phyloP scores from a whole-genome alignment of 177 flowering plant species.

The Vitis hybrid region DNA sequence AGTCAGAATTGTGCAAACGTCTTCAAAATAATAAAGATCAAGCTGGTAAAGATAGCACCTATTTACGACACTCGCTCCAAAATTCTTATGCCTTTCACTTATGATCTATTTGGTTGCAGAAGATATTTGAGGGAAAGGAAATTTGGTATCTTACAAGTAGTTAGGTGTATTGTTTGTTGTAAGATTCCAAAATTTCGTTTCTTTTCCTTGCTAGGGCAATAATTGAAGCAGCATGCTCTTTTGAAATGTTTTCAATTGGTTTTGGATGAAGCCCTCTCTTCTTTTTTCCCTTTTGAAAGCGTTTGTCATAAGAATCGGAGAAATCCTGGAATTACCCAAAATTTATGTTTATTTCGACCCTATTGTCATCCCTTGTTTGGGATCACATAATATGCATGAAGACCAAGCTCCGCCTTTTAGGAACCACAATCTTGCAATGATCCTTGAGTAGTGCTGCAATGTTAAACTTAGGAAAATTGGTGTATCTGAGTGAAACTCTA shows the following conservation, averaged over 20 bases:
- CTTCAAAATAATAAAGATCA: slow-evolving; percentile 64
- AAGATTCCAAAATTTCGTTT: not conserved
- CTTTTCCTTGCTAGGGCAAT: not conserved
- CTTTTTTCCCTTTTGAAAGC: no score
- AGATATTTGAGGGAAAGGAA: not conserved
- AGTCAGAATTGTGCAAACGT: slow-evolving; percentile 75
- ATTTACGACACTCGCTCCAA: slow-evolving; percentile 5
- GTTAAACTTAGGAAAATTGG: no score
- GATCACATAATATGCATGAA: no score
- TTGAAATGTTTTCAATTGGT: no score
- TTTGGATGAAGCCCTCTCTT: not conserved
- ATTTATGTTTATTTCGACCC: no score
- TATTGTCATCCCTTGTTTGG: no score
- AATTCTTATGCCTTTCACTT: no score
- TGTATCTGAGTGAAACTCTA: not conserved
- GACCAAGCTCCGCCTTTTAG: no score
- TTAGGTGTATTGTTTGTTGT: not conserved
- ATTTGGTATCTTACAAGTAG: not conserved
- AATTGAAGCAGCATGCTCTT: no score
- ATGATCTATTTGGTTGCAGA: not conserved
- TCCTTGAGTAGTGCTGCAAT: not conserved
- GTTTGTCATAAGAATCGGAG: no score
- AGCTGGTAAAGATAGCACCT: slow-evolving; percentile 42
- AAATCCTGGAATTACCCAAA: no score
- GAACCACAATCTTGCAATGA: not conserved